phyloP scores from a whole-genome alignment of 1,139 yeast species.

The Geotrichum cucujoidarum region DNA sequence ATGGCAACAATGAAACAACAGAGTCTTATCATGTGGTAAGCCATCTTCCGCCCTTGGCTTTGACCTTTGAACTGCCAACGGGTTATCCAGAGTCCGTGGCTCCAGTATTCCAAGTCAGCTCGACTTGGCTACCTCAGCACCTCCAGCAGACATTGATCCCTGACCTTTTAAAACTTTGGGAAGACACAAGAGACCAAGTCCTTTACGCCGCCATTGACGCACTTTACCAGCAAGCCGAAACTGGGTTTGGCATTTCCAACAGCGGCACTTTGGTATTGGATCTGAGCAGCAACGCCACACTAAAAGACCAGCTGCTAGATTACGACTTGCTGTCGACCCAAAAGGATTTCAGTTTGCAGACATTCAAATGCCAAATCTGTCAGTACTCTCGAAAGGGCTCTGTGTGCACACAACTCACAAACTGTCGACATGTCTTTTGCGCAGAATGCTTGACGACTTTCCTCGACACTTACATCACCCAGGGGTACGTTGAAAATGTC shows the following conservation, averaged over 20 bases:
- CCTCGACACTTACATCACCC: conserved; percentile 43
- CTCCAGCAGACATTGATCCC: conserved; percentile 30
- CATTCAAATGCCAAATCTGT: conserved; percentile 58
- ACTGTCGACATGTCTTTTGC: conserved; percentile 55
- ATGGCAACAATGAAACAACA: conserved; percentile 1
- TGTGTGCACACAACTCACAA: conserved; percentile 41
- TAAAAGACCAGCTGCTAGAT: conserved; percentile 24
- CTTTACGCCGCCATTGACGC: conserved; percentile 47
- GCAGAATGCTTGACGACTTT: conserved; percentile 47
- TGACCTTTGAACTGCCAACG: conserved; percentile 24
- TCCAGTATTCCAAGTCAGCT: conserved; percentile 27
- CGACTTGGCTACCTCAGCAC: conserved; percentile 27
- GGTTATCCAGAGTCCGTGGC: conserved; percentile 25
- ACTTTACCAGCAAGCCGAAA: conserved; percentile 36
- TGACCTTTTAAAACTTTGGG: conserved; percentile 34
- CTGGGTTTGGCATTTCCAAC: conserved; percentile 14
- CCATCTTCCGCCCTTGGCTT: conserved; percentile 27
- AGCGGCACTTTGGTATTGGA: conserved; percentile 1
- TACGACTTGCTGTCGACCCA: conserved; percentile 27
- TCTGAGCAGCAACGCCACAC: conserved; percentile 18
- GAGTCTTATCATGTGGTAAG: conserved; percentile 9
- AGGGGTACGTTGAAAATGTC: conserved; percentile 51
- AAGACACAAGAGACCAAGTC: conserved; percentile 41
- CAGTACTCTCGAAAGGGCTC: conserved; percentile 50
- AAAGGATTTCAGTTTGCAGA: conserved; percentile 38